These are phyloP conservation scores for Globisporangium okanoganense DNA, from an alignment of 352 stramenopile species.

Conservation along the genomic window DNA sequence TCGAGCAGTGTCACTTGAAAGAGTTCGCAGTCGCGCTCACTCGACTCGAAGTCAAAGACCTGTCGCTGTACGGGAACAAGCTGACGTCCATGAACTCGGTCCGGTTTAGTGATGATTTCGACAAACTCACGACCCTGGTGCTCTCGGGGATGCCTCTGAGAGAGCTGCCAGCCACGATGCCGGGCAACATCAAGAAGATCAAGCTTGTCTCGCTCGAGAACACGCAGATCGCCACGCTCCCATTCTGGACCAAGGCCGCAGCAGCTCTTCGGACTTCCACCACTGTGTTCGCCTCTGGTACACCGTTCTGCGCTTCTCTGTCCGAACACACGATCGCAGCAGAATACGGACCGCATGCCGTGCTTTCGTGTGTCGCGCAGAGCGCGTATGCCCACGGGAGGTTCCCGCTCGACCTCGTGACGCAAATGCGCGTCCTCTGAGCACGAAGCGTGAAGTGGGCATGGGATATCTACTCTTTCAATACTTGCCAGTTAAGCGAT, in stretches of 20 bases:
- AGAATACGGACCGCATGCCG: not conserved
- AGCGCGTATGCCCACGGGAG: not conserved
- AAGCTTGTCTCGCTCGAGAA: slow-evolving; percentile 6
- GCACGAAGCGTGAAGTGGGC: not conserved
- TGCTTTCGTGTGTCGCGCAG: slow-evolving; percentile 1
- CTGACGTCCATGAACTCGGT: not conserved
- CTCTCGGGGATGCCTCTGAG: slow-evolving; percentile 4
- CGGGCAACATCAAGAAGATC: not conserved
- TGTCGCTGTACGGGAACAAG: not conserved
- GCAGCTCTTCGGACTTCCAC: not conserved
- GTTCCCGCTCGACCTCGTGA: not conserved
- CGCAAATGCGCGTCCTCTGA: not conserved
- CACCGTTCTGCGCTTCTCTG: slow-evolving; percentile 1
- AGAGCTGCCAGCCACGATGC: not conserved
- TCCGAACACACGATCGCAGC: not conserved
- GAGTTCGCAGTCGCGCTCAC: slow-evolving; percentile 3
- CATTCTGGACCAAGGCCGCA: not conserved
- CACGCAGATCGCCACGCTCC: not conserved
- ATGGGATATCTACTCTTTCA: too few relatives aligned
- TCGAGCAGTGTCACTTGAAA: slow-evolving; percentile 1
- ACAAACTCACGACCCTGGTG: not conserved
- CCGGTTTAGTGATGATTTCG: not conserved
- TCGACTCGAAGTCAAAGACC: not conserved
- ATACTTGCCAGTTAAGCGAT: too few relatives aligned
- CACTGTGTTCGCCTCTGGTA: not conserved